Conservation (phyloP, 352 stramenopile species). For the Pseudoperonospora humuli region DNA sequence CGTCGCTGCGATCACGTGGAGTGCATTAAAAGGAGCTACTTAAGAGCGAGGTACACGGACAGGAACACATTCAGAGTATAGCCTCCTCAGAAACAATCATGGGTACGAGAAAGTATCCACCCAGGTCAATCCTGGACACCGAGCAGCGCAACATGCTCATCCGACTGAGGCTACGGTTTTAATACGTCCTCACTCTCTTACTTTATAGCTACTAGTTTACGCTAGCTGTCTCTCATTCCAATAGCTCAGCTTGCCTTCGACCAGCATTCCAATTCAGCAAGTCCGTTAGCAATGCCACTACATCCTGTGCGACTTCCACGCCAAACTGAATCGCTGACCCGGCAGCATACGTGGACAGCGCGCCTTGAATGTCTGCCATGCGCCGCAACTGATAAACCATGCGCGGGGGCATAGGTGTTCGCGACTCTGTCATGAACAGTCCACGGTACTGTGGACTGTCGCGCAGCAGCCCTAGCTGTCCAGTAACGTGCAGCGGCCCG, state of each 20-base stretch:
- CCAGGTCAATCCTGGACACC: too few relatives aligned
- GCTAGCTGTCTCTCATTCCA: constrained; percentile 19
- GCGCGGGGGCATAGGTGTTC: constrained; percentile 37
- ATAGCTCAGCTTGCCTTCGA: constrained; percentile 44
- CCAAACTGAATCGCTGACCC: constrained; percentile 70
- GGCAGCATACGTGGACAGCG: constrained; percentile 49
- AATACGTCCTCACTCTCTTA: constrained; percentile 11
- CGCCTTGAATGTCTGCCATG: constrained; percentile 79
- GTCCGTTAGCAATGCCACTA: constrained; percentile 58
- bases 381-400: constrained; percentile 53
- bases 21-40: too few relatives aligned
- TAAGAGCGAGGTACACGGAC: too few relatives aligned
- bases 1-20: too few relatives aligned
- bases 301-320: constrained; percentile 68
- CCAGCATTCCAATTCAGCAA: constrained; percentile 60
- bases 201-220: constrained; percentile 9
- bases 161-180: constrained; percentile 13
- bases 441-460: constrained; percentile 53
- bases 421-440: constrained; percentile 50
- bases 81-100: too few relatives aligned
- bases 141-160: background rate
- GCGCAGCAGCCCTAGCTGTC: constrained; percentile 63
- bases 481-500: constrained; percentile 32
- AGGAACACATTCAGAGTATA: too few relatives aligned
- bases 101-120: too few relatives aligned